Evolutionary conservation across 768 basidiomycete genomes (phyloP).

Genomic region (Pholiota conissans): DNA sequence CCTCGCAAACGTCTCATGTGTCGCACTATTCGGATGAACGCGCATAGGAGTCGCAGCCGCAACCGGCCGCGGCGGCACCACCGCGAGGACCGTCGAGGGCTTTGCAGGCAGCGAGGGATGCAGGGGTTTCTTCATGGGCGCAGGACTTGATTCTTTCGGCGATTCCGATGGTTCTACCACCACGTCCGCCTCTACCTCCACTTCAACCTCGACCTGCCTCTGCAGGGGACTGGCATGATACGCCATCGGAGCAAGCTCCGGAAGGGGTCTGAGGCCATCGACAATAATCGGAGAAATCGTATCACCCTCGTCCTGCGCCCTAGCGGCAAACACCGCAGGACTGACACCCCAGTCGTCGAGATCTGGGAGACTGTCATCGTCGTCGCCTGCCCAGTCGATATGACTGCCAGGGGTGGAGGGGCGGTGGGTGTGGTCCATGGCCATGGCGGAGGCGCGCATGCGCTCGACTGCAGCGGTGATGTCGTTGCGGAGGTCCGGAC

Average conservation of each 20-base stretch:
- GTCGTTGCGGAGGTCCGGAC: constrained; percentile 53
- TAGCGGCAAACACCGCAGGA: constrained; percentile 31
- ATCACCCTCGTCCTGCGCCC: constrained; percentile 35
- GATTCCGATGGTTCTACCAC: too few species aligned
- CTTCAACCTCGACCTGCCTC: too few species aligned
- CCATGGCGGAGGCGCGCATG: constrained; percentile 74
- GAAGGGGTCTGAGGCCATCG: constrained; percentile 60
- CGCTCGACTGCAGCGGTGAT: constrained; percentile 80
- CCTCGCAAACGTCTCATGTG: background rate
- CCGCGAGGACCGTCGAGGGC: constrained; percentile 28
- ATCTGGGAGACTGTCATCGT: constrained; percentile 80
- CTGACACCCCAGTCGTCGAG: constrained; percentile 84
- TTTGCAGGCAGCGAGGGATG: constrained; percentile 52
- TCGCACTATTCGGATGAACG: background rate
- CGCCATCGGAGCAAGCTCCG: constrained; percentile 37
- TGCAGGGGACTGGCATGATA: constrained; percentile 16
- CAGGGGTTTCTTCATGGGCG: constrained; percentile 27
- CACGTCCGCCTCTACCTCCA: too few species aligned
- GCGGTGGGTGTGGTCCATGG: constrained; percentile 49
- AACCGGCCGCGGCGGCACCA: background rate
- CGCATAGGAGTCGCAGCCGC: background rate
- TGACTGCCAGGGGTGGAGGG: constrained; percentile 76
- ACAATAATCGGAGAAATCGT: constrained; percentile 70
- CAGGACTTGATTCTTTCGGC: too few species aligned
- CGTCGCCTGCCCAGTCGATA: constrained; percentile 89